phyloP scores from a whole-genome alignment of 345 rosid genomes.

The Punica granatum region DNA sequence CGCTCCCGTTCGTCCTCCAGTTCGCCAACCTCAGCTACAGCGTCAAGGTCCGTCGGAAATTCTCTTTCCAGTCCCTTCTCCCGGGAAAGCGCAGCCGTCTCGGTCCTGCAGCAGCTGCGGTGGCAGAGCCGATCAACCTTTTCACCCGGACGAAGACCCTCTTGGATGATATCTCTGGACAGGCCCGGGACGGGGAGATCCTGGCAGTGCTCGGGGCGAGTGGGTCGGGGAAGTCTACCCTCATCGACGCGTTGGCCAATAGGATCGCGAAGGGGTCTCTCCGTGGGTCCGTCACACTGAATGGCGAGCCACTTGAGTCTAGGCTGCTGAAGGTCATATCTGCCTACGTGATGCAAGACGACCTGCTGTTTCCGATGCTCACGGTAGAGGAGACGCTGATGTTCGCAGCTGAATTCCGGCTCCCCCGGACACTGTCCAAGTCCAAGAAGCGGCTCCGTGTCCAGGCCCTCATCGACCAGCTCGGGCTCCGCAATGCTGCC shows the following conservation, averaged over 20 bases:
- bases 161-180: slow-evolving; percentile 70
- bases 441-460: slow-evolving; percentile 72
- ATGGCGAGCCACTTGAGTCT: slow-evolving; percentile 69
- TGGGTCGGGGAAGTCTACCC: slow-evolving; percentile 86
- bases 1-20: slow-evolving; percentile 58
- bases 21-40: slow-evolving; percentile 75
- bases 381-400: slow-evolving; percentile 81
- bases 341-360: slow-evolving; percentile 95
- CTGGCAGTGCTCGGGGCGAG: slow-evolving; percentile 91
- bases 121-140: slow-evolving; percentile 30
- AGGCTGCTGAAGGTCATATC: slow-evolving; percentile 74
- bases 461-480: slow-evolving; percentile 75
- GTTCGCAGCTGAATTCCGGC: slow-evolving; percentile 88
- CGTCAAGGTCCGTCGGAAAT: slow-evolving; percentile 46
- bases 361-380: slow-evolving; percentile 77
- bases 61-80: slow-evolving; percentile 28
- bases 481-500: slow-evolving; percentile 81
- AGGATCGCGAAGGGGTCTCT: slow-evolving; percentile 76
- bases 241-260: slow-evolving; percentile 75
- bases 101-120: slow-evolving; percentile 14
- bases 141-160: slow-evolving; percentile 54
- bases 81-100: slow-evolving; percentile 8
- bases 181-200: slow-evolving; percentile 84
- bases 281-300: slow-evolving; percentile 56
- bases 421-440: slow-evolving; percentile 63